These are phyloP conservation scores for Chernovozyma sophiae-reginae DNA, from an alignment of 1,139 yeast species.

Conservation along the genomic window DNA sequence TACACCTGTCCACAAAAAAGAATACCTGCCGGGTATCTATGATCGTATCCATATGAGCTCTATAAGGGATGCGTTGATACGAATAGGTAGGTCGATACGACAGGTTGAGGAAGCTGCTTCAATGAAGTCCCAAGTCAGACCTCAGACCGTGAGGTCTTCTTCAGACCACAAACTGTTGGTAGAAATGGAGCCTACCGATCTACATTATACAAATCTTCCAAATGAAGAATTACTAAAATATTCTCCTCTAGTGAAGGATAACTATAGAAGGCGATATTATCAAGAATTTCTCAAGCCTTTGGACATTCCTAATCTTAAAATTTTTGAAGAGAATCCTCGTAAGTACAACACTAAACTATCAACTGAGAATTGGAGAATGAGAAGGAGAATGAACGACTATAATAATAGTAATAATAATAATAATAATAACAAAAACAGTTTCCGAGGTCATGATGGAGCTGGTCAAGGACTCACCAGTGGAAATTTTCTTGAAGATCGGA, in stretches of 20 bases:
- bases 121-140: background rate
- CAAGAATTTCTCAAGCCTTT: conserved; percentile 37
- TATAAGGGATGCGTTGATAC: conserved; percentile 8
- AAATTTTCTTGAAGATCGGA: conserved; percentile 25
- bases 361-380: conserved; percentile 22
- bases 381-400: conserved; percentile 13
- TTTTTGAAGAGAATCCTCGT: conserved; percentile 20
- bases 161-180: background rate
- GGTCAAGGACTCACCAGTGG: background rate
- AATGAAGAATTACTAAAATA: conserved; percentile 11
- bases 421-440: conserved; percentile 13
- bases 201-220: conserved; percentile 7
- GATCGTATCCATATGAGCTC: conserved; percentile 7
- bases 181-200: background rate
- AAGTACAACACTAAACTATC: conserved; percentile 23
- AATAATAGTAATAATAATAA: no score
- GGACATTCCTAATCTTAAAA: conserved; percentile 31
- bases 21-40: no score
- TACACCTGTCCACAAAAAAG: no score
- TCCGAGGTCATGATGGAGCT: no score
- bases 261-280: conserved; percentile 23
- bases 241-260: conserved; percentile 11
- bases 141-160: background rate
- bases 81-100: conserved; percentile 9
- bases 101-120: conserved; percentile 4